Conservation (phyloP, 2,329 filamentous ascomycete species). For the Xylaria sp. region DNA sequence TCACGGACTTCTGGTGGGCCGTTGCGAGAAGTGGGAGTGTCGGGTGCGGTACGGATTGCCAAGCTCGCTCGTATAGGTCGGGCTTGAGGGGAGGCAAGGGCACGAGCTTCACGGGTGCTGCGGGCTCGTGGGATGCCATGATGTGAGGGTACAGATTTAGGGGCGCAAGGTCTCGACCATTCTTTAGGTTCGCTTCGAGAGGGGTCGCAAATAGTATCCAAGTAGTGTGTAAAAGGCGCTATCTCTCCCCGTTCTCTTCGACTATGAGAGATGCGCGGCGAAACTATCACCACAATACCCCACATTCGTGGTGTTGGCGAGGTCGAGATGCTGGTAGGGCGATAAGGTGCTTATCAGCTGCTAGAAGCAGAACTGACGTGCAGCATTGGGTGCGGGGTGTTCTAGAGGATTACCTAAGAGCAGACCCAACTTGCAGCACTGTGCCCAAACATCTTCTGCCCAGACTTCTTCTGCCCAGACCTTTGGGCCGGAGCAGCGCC, state of each 20-base stretch:
- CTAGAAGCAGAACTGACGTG: background rate
- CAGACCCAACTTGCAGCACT: background rate
- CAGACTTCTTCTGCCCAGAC: too few species aligned
- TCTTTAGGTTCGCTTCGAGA: background rate
- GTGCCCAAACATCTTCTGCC: too few species aligned
- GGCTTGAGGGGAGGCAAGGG: conserved; percentile 59
- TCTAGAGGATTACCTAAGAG: background rate
- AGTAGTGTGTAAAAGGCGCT: background rate
- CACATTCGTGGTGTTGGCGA: background rate
- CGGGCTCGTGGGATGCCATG: conserved; percentile 20
- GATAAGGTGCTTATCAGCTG: conserved; percentile 17
- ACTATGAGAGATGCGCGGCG: background rate
- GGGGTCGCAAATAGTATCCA: background rate
- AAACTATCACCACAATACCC: background rate
- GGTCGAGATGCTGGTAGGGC: background rate
- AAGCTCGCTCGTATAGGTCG: conserved; percentile 73
- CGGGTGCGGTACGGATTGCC: conserved; percentile 85
- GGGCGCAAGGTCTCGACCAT: background rate
- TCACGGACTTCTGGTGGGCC: conserved; percentile 83
- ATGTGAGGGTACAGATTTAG: background rate
- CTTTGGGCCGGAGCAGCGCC: too few species aligned
- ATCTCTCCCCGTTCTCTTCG: background rate
- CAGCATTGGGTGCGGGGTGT: background rate
- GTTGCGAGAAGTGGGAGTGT: conserved; percentile 88
- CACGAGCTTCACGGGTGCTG: conserved; percentile 41